Base-by-base conservation (phyloP, 441 rosid genomes). In the Mallotus japonicus region DNA sequence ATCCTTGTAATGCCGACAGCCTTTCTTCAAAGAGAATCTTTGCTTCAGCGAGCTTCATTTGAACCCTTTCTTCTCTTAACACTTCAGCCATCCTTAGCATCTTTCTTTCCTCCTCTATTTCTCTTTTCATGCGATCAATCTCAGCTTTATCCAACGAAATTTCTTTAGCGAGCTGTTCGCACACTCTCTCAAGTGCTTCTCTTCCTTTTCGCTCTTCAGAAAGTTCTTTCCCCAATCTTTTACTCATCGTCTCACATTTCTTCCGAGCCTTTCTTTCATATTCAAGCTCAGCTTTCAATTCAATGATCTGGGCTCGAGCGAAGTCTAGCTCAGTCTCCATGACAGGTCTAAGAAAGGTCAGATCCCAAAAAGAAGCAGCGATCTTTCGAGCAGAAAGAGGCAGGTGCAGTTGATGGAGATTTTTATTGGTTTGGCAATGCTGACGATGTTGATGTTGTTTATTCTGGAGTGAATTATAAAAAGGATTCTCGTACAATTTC, bases 41-140 rank as follows among this genome's bases (percentile, higher is more conserved):
- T 11, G 99, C 96, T 32, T 92, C 96, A 3, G 87, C 76, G 53
- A 94, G 82, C 82, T 92, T 94, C 95, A 94, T 92, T 71, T 88
- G 97, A 74, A 94, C 97, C 76, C 95, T 84, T 70, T 90, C 96
- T 79, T 94, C 99, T 62, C 96, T 84, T 49, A 92, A 78, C 12
- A 85, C 89, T 73, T 92, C 93, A 3, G 96, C 92, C 80, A 90
- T 67, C 20, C 87, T 77, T 65, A 87, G 77, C 96, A 89, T 94
- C 89, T 81, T 85, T 71, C 94, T 84, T 78, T 94, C 97, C 79
- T 88, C 95, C 51, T 87, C 93, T 47, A 88, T 75, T 69, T 92
- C 93, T 67, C 68, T 79, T 82, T 77, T 87, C 80, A 87, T 78
- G 69, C 85, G 70, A 75, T 77, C 88, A 20, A 88, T 82, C 81